Conservation (phyloP, 805 yeast species). For the Pichia nanzhaoensis region DNA sequence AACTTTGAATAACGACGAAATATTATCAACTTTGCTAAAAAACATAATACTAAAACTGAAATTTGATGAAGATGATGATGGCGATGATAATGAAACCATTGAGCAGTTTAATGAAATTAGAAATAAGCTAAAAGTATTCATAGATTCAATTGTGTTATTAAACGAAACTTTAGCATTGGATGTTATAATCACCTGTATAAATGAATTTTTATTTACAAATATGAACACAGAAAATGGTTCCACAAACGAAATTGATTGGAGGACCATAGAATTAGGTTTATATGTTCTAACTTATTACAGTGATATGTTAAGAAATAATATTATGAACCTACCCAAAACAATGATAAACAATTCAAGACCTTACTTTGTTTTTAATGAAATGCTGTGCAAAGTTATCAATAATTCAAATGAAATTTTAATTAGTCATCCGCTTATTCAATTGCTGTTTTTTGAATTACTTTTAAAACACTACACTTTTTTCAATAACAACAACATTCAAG, state of each 20-base stretch:
- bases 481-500: slow-evolving; percentile 35
- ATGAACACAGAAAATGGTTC: slow-evolving; percentile 5
- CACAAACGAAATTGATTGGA: slow-evolving; percentile 48
- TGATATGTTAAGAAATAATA: slow-evolving; percentile 71
- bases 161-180: slow-evolving; percentile 32
- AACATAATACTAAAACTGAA: slow-evolving; percentile 73
- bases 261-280: slow-evolving; percentile 77
- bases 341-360: slow-evolving; percentile 64
- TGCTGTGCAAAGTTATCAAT: slow-evolving; percentile 42
- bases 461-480: slow-evolving; percentile 70
- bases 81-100: slow-evolving; percentile 63
- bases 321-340: slow-evolving; percentile 62
- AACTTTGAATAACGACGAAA: slow-evolving; percentile 33
- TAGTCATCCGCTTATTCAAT: slow-evolving; percentile 76
- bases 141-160: slow-evolving; percentile 64
- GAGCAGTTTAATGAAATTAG: slow-evolving; percentile 80
- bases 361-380: slow-evolving; percentile 51
- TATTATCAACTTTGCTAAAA: slow-evolving; percentile 56
- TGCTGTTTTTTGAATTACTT: slow-evolving; percentile 76
- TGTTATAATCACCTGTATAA: slow-evolving; percentile 41
- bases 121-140: slow-evolving; percentile 64
- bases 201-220: slow-evolving; percentile 30
- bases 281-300: slow-evolving; percentile 73
- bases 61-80: slow-evolving; percentile 56
- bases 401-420: slow-evolving; percentile 36